Base-by-base conservation (phyloP, 805 yeast species). In the Cyberlindnera samutprakarnensis region DNA sequence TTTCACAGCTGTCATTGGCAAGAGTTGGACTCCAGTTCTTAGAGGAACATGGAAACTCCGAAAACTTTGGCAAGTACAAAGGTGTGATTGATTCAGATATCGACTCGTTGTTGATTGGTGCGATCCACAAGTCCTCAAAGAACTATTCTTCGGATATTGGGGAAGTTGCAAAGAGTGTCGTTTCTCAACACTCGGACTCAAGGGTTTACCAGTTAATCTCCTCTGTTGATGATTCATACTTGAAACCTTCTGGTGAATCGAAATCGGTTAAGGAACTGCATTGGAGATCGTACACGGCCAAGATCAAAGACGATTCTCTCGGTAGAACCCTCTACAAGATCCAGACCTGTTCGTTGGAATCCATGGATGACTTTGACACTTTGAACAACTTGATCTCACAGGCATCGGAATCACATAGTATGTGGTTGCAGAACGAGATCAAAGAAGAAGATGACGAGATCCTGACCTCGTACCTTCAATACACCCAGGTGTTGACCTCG, bases 401-500 rank as follows among this genome's bases (percentile, higher is more conserved):
- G 30, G 73, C 83, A 1, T 64, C 77, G 35, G 78, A 71, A 23
- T 54, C 68, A 20, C 90, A 84, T 46, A 61, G 61, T 32, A 60
- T 59, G 12, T 77, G 72, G 44, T 64, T 79, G 43, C 69, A 66
- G 7, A 69, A 73, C 39, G 59, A 61, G 12, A 70, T 66, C 26
- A 59, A 57, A 20, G 71, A 66, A 27, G 75, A 72, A 30, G 72
- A 68, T 33, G 72, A 71, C 29, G 84, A 87, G 48, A 76, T 90
- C 41, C 57, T 87, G 26, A 61, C 75, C 35, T 82, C 96, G 0
- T 90, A 70, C 55, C 72, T 87, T 46, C 75, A 73, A 46, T 90
- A 81, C 60, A 71, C 75, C 45, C 61, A 72, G 39, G 58, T 81
- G 28, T 61, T 81, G 36, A 68, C 80, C 21, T 73, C 84, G 39